Conservation (phyloP, 345 rosid species). For the Gossypium mustelinum region DNA sequence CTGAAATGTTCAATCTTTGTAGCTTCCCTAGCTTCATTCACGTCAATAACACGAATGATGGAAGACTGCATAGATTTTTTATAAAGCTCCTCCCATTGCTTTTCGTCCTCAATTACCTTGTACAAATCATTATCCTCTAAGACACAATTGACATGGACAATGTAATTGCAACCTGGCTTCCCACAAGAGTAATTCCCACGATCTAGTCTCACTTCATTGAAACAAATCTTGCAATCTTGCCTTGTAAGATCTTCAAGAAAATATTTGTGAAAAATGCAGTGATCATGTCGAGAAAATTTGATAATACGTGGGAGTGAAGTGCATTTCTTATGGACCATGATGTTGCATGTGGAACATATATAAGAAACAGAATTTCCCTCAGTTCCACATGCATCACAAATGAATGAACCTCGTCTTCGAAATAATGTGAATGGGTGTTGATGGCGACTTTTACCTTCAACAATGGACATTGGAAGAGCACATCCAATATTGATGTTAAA, state of each 20-base stretch:
- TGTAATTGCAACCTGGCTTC: conserved; percentile 6
- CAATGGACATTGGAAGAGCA: neutral
- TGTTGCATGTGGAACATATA: neutral
- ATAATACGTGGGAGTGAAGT: neutral
- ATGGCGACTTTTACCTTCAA: neutral
- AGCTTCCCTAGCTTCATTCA: neutral
- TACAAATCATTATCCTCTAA: conserved; percentile 9
- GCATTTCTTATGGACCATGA: neutral
- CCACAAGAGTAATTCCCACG: conserved; percentile 18
- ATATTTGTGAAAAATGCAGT: neutral
- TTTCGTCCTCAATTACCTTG: conserved; percentile 1
- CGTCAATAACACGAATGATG: neutral
- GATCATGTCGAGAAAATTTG: conserved; percentile 11
- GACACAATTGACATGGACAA: conserved; percentile 27
- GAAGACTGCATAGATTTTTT: neutral
- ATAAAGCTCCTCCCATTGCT: neutral
- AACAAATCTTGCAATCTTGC: conserved; percentile 14
- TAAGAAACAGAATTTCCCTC: conserved; percentile 14
- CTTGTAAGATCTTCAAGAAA: neutral
- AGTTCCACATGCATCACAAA: conserved; percentile 23
- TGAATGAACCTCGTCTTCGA: neutral
- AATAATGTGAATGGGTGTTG: neutral
- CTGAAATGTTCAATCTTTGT: neutral
- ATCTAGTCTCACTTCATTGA: neutral
- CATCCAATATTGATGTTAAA: neutral